These are phyloP conservation scores for Moesziomyces antarcticus DNA, from an alignment of 1,284 basidiomycete species.

Conservation along the genomic window DNA sequence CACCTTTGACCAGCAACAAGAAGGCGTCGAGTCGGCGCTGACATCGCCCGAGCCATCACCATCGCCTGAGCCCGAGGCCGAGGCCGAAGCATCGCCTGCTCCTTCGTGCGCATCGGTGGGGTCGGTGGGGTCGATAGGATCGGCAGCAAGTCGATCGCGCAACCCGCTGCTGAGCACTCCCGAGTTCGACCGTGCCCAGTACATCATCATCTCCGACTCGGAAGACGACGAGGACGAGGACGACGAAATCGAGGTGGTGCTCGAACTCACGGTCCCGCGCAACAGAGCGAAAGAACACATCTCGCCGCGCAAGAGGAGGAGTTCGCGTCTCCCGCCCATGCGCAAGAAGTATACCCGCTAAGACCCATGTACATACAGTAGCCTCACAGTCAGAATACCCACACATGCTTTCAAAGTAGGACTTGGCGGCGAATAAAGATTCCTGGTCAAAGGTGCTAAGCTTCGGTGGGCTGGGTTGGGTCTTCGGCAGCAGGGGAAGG, in stretches of 20 bases:
- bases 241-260: slow-evolving; percentile 3
- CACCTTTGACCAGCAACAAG: slow-evolving; percentile 19
- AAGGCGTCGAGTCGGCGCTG: not conserved
- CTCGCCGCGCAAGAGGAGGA: not conserved
- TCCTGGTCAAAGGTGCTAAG: too few relatives aligned
- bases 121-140: too few relatives aligned
- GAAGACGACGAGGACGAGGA: slow-evolving; percentile 6
- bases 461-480: too few relatives aligned
- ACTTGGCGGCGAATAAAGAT: too few relatives aligned
- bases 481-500: too few relatives aligned
- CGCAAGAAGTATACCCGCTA: not conserved
- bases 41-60: not conserved
- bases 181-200: slow-evolving; percentile 11
- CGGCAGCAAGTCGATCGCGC: not conserved
- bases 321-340: not conserved
- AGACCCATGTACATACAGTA: not conserved
- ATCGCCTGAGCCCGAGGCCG: not conserved
- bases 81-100: too few relatives aligned
- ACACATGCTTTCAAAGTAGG: too few relatives aligned
- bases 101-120: too few relatives aligned
- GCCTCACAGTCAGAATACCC: too few relatives aligned
- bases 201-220: slow-evolving; percentile 28
- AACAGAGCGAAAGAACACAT: not conserved
- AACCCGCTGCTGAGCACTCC: slow-evolving; percentile 10
- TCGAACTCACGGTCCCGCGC: slow-evolving; percentile 5